Conservation (phyloP, 306 rosid species). For the Oemleria cerasiformis region DNA sequence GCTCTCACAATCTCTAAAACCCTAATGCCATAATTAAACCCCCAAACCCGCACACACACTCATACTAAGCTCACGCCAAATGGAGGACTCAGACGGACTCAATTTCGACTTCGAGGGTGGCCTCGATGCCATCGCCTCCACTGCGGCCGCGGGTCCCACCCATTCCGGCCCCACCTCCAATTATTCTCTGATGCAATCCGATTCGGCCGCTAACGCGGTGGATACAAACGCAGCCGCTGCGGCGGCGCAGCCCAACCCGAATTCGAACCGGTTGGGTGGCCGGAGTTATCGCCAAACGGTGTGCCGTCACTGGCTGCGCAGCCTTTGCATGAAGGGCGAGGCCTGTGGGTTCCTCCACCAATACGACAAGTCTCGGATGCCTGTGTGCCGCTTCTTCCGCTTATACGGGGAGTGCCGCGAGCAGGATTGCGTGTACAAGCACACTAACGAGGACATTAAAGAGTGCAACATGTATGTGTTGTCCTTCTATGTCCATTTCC, state of each 20-base stretch:
- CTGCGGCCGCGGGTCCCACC: slow-evolving; percentile 41
- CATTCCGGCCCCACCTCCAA: slow-evolving; percentile 40
- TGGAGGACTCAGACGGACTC: slow-evolving; percentile 99
- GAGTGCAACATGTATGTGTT: slow-evolving; percentile 88
- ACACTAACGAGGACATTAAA: slow-evolving; percentile 94
- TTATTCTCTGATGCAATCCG: slow-evolving; percentile 45
- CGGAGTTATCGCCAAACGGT: slow-evolving; percentile 97
- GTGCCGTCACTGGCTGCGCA: slow-evolving; percentile 95
- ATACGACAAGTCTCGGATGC: slow-evolving; percentile 96
- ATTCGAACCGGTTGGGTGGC: slow-evolving; percentile 37
- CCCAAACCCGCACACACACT: background rate
- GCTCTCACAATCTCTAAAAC: slow-evolving; percentile 14
- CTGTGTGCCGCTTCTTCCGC: slow-evolving; percentile 88
- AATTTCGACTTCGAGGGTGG: slow-evolving; percentile 99
- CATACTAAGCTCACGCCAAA: slow-evolving; percentile 15
- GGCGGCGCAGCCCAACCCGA: slow-evolving; percentile 11
- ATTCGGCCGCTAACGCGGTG: slow-evolving; percentile 25
- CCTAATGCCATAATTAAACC: slow-evolving; percentile 17
- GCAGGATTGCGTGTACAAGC: slow-evolving; percentile 97
- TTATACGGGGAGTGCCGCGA: slow-evolving; percentile 94
- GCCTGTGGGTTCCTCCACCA: slow-evolving; percentile 97
- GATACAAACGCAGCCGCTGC: slow-evolving; percentile 17
- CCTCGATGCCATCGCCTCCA: slow-evolving; percentile 56
- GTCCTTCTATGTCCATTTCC: background rate
- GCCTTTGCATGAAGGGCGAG: slow-evolving; percentile 96